Conservation (phyloP, 2,329 filamentous ascomycete genomes). For the Aspergillus felis region DNA sequence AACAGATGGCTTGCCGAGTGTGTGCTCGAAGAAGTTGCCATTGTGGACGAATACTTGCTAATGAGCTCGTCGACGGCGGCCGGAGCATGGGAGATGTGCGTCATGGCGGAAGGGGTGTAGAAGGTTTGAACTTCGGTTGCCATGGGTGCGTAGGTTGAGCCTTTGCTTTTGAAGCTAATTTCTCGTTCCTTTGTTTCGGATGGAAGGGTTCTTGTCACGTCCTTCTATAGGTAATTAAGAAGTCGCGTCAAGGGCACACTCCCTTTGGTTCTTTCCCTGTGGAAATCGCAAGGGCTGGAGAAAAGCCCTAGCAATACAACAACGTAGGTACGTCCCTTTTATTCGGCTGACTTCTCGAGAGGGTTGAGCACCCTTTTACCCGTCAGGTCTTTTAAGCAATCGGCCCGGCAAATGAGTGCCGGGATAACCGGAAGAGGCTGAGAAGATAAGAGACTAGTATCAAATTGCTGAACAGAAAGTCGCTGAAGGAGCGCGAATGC, state of each 20-base stretch:
- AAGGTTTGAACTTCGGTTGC: slow-evolving; percentile 32
- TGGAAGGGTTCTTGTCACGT: background rate
- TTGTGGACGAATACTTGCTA: slow-evolving; percentile 30
- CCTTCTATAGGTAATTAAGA: background rate
- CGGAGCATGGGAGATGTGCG: slow-evolving; percentile 27
- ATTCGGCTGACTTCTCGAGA: background rate
- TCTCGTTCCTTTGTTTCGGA: background rate
- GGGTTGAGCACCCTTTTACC: background rate
- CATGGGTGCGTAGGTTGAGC: slow-evolving; percentile 13
- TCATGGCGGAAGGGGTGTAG: slow-evolving; percentile 29
- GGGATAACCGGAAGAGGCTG: background rate
- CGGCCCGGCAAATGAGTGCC: background rate
- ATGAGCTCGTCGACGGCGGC: slow-evolving; percentile 31
- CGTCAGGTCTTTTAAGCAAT: background rate
- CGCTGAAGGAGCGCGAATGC: background rate
- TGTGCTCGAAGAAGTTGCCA: slow-evolving; percentile 13
- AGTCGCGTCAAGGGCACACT: background rate
- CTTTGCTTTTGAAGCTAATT: background rate
- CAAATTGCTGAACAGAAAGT: background rate
- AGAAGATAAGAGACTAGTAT: background rate
- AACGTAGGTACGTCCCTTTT: background rate
- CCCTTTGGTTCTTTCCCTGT: background rate
- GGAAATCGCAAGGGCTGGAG: background rate
- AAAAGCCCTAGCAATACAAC: background rate
- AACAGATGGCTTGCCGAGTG: slow-evolving; percentile 7